Conservation (phyloP, 192 early-diverging fungal species). For the Podila clonocystis region DNA sequence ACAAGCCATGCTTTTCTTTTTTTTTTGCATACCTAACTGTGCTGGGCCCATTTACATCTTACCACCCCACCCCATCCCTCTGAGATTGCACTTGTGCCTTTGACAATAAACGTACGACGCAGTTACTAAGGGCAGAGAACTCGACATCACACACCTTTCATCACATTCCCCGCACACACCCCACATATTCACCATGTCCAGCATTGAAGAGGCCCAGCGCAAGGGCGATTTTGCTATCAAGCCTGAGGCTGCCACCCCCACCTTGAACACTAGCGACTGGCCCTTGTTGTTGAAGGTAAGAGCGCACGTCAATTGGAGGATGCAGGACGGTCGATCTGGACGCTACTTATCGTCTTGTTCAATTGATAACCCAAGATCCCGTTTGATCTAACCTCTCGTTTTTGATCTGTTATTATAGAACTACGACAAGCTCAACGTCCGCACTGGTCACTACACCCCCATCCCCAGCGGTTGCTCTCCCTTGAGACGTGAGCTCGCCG, state of each 20-base stretch:
- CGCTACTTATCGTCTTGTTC: too few species aligned
- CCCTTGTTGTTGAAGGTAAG: constrained; percentile 91
- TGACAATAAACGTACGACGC: constrained; percentile 46
- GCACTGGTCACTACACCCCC: constrained; percentile 98
- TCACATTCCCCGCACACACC: not conserved
- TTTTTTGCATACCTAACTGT: constrained; percentile 1
- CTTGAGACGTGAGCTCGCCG: constrained; percentile 89
- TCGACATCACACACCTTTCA: not conserved
- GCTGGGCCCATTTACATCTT: constrained; percentile 2
- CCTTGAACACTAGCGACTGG: constrained; percentile 94
- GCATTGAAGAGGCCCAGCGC: constrained; percentile 46
- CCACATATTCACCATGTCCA: constrained; percentile 33
- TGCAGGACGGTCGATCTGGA: too few species aligned
- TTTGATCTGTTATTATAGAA: constrained; percentile 63
- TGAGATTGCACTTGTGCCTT: constrained; percentile 50
- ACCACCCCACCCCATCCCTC: constrained; percentile 22
- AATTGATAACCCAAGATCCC: not conserved
- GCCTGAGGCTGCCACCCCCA: constrained; percentile 78
- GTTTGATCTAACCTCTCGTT: not conserved
- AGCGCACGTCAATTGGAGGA: too few species aligned
- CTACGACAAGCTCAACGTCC: constrained; percentile 97
- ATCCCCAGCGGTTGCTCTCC: constrained; percentile 95
- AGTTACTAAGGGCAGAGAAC: constrained; percentile 53
- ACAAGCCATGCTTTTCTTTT: constrained; percentile 1
- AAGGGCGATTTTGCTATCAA: constrained; percentile 77